Evolutionary conservation across 2,329 filamentous ascomycete genomes (phyloP).

Genomic region (Amylocarpus encephaloides): DNA sequence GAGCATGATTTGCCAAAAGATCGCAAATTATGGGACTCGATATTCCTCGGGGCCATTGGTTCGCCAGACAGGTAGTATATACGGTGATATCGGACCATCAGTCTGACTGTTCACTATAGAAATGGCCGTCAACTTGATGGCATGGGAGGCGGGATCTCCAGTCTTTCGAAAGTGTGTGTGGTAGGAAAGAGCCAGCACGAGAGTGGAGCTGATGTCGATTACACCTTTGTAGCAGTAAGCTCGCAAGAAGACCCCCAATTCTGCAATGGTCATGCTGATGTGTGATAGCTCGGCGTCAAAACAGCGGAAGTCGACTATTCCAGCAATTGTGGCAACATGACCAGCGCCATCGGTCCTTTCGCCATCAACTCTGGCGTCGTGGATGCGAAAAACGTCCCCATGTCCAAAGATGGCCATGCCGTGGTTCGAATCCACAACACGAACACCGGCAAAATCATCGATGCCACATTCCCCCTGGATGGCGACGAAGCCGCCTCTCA

Average conservation of each 20-base stretch:
- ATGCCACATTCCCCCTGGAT: slow-evolving; percentile 48
- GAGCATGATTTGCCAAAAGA: slow-evolving; percentile 44
- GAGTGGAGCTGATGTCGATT: slow-evolving; percentile 54
- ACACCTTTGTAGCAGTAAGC: slow-evolving; percentile 60
- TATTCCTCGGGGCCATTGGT: slow-evolving; percentile 56
- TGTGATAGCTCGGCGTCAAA: slow-evolving; percentile 43
- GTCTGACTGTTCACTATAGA: slow-evolving; percentile 14
- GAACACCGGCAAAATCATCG: slow-evolving; percentile 61
- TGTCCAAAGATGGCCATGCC: slow-evolving; percentile 26
- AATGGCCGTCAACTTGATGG: slow-evolving; percentile 67
- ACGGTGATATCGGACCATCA: background rate
- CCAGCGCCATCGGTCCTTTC: slow-evolving; percentile 58
- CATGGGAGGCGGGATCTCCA: slow-evolving; percentile 62
- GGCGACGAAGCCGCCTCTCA: slow-evolving; percentile 41
- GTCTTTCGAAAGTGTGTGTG: slow-evolving; percentile 65
- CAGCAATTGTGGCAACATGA: slow-evolving; percentile 74
- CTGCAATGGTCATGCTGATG: background rate
- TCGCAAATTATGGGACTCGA: slow-evolving; percentile 40
- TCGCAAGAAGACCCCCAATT: background rate
- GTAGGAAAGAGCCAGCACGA: slow-evolving; percentile 44
- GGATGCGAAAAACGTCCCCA: slow-evolving; percentile 1
- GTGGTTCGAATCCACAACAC: slow-evolving; percentile 62
- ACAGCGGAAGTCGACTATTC: slow-evolving; percentile 56
- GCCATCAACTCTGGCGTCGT: slow-evolving; percentile 50
- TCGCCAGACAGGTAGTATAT: slow-evolving; percentile 46